Evolutionary conservation across 164 flowering plant species (phyloP).

Genomic region (Nelumbo lutea): DNA sequence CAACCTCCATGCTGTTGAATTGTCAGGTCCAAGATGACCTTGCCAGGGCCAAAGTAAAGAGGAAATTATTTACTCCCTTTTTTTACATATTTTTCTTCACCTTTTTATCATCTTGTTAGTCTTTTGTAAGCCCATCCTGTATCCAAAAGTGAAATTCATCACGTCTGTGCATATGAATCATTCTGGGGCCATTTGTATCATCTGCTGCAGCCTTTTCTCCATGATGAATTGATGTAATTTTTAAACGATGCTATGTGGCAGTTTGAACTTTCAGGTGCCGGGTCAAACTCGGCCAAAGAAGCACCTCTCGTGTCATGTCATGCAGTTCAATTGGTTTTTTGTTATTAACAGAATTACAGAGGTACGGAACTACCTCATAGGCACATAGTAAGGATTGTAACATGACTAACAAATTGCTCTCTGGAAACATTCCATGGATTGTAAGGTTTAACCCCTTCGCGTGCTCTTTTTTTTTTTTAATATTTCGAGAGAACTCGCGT

Average conservation of each 20-base stretch:
- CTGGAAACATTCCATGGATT: neutral
- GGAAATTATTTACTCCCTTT: constrained; percentile 21
- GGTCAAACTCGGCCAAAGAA: neutral
- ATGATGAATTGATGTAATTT: constrained; percentile 15
- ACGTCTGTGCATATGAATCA: constrained; percentile 51
- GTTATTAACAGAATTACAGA: neutral
- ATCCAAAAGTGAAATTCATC: constrained; percentile 30
- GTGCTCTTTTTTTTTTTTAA: too few species aligned
- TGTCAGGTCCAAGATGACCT: constrained; percentile 85
- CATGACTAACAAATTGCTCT: neutral
- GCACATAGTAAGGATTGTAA: neutral
- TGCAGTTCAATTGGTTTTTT: neutral
- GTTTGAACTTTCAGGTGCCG: constrained; percentile 9
- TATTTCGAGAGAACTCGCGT: too few species aligned
- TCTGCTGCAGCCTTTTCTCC: constrained; percentile 23
- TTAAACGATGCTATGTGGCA: constrained; percentile 13
- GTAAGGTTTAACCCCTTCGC: too few species aligned
- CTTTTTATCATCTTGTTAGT: neutral
- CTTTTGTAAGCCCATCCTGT: constrained; percentile 26
- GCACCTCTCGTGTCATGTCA: neutral
- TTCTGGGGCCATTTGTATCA: constrained; percentile 29
- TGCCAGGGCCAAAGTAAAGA: constrained; percentile 17
- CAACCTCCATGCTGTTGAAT: constrained; percentile 73
- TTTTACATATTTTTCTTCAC: constrained; percentile 7
- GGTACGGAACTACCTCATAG: neutral